Evolutionary conservation across 2,329 filamentous ascomycete genomes (phyloP).

Genomic region (Acrodontium crateriforme): DNA sequence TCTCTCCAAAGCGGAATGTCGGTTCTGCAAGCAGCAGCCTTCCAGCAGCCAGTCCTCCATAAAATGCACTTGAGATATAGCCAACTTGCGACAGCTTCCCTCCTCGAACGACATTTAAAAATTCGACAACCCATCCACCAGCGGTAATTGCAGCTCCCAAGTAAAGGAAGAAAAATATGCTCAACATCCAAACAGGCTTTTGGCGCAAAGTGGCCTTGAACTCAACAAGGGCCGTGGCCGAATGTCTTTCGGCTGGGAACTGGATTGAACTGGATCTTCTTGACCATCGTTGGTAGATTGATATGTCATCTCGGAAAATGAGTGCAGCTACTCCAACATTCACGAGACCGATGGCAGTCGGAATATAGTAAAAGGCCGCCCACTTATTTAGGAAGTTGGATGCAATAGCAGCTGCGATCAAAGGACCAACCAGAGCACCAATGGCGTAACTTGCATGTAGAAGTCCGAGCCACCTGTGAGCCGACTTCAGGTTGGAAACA

Average conservation of each 20-base stretch:
- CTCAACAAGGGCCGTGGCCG: constrained; percentile 24
- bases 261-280: constrained; percentile 31
- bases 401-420: constrained; percentile 9
- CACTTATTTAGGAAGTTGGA: constrained; percentile 4
- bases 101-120: constrained; percentile 45
- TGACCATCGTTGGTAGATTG: constrained; percentile 2
- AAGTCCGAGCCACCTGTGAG: constrained; percentile 9
- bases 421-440: constrained; percentile 6
- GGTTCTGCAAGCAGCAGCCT: too few relatives aligned
- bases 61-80: constrained; percentile 48
- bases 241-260: constrained; percentile 11
- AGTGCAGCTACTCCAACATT: constrained; percentile 7
- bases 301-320: constrained; percentile 6
- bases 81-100: constrained; percentile 45
- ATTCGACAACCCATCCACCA: constrained; percentile 52
- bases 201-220: constrained; percentile 33
- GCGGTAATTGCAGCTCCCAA: constrained; percentile 44
- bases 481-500: constrained; percentile 31
- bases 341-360: constrained; percentile 7
- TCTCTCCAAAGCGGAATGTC: constrained; percentile 46
- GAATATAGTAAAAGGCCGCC: constrained; percentile 9
- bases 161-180: too few relatives aligned
- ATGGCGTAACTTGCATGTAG: constrained; percentile 10
- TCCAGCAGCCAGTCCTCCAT: constrained; percentile 46
- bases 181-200: constrained; percentile 43